A percentile compares a stretch with the other conserved stretches of the same genome.
Conservation (phyloP, 768 basidiomycete species). For the Porphyrellus cyaneotinctus region DNA sequence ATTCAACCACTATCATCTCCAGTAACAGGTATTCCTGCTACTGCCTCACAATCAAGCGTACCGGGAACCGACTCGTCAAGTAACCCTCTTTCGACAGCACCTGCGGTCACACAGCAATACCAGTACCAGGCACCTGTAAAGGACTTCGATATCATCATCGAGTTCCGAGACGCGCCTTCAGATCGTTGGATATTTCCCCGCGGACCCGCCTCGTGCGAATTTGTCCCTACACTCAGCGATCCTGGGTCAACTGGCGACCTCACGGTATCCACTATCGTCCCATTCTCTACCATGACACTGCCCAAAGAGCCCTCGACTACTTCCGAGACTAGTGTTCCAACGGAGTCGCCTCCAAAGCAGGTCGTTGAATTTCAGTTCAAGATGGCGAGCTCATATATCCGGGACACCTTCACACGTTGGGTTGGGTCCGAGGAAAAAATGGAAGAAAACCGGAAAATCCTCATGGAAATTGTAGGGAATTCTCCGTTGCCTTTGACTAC, state of each 20-base stretch:
- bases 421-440: constrained; percentile 53
- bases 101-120: constrained; percentile 17
- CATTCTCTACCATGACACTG: constrained; percentile 34
- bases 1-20: constrained; percentile 57
- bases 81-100: constrained; percentile 12
- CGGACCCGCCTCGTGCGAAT: constrained; percentile 49
- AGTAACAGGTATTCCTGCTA: background rate
- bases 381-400: constrained; percentile 44
- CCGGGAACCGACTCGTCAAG: constrained; percentile 8
- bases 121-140: constrained; percentile 36
- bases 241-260: constrained; percentile 28
- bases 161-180: constrained; percentile 58
- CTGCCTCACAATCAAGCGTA: constrained; percentile 6
- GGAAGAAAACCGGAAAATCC: constrained; percentile 42
- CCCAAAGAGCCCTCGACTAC: constrained; percentile 7
- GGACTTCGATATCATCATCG: constrained; percentile 70
- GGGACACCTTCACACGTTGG: constrained; percentile 62
- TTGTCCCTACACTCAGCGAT: constrained; percentile 19
- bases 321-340: constrained; percentile 9
- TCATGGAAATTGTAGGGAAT: constrained; percentile 43
- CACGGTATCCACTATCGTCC: constrained; percentile 43
- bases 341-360: constrained; percentile 21
- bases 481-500: background rate
- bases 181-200: constrained; percentile 72
- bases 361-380: constrained; percentile 48